Percentiles rank a stretch among this genome's conserved stretches.
phyloP scores from a whole-genome alignment of 164 flowering plant species.

The Nelumbo lutea region DNA sequence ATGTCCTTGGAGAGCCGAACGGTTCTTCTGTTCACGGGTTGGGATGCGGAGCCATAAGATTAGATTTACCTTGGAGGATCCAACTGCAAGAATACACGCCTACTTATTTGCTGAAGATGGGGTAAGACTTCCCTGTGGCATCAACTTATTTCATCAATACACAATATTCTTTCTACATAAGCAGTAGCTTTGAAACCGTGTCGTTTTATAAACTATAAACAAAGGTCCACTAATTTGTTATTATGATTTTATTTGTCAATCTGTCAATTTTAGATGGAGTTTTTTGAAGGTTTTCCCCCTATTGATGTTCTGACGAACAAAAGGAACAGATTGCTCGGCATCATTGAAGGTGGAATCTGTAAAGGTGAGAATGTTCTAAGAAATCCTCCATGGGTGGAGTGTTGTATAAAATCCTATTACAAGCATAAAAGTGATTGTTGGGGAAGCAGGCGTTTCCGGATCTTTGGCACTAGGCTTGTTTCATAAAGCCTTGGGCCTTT shows the following conservation, averaged over 20 bases:
- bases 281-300: conserved; percentile 13
- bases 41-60: conserved; percentile 4
- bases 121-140: conserved; percentile 4
- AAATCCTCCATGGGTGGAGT: conserved; percentile 59
- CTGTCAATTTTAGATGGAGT: conserved; percentile 8
- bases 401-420: conserved; percentile 49
- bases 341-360: conserved; percentile 10
- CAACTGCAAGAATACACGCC: conserved; percentile 13
- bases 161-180: not conserved
- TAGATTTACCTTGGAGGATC: conserved; percentile 14
- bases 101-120: conserved; percentile 12
- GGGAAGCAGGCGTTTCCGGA: conserved; percentile 43
- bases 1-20: conserved; percentile 38
- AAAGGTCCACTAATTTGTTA: not conserved
- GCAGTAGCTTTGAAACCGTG: not conserved
- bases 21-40: conserved; percentile 29
- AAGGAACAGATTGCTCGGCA: conserved; percentile 12
- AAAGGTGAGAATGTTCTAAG: conserved; percentile 20
- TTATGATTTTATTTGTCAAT: not conserved
- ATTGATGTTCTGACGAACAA: conserved; percentile 2
- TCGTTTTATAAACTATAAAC: not conserved
- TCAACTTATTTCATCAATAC: not conserved
- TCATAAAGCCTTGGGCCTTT: not conserved
- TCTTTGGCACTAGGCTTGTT: conserved; percentile 41
- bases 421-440: conserved; percentile 27